Evolutionary conservation across 768 basidiomycete genomes (phyloP).

Genomic region (Suillus cothurnatus): DNA sequence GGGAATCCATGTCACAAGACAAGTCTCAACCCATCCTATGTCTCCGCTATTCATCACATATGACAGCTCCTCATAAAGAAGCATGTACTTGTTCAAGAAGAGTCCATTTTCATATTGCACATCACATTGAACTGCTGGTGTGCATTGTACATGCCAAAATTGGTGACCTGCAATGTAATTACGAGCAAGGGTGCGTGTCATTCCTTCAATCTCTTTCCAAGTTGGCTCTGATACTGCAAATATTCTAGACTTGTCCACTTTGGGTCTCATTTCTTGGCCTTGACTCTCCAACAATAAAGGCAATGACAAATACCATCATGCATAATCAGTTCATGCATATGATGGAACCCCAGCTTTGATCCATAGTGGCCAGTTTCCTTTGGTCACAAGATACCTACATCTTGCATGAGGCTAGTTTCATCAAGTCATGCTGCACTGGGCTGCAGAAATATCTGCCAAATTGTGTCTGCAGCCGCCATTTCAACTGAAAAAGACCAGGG

Average conservation of each 20-base stretch:
- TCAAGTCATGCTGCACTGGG: neutral
- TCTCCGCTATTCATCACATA: constrained; percentile 36
- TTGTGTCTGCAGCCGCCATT: neutral
- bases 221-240: constrained; percentile 35
- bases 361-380: constrained; percentile 35
- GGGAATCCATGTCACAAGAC: constrained; percentile 25
- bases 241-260: constrained; percentile 22
- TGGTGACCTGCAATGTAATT: constrained; percentile 9
- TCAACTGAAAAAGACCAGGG: neutral
- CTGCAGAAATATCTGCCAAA: neutral
- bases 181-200: constrained; percentile 25
- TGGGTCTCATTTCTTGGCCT: constrained; percentile 12
- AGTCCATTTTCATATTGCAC: constrained; percentile 34
- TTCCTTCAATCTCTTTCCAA: constrained; percentile 22
- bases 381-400: constrained; percentile 25
- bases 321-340: constrained; percentile 38
- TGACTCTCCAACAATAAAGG: constrained; percentile 32
- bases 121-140: constrained; percentile 19
- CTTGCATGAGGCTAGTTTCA: constrained; percentile 15
- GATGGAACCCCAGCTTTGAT: constrained; percentile 33
- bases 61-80: constrained; percentile 42
- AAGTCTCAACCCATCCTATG: constrained; percentile 30
- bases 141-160: constrained; percentile 6
- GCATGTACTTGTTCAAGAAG: constrained; percentile 31
- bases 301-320: constrained; percentile 28